Conservation (phyloP, 1,139 yeast genomes). For the Zhuliangozyma blackwelliae region DNA sequence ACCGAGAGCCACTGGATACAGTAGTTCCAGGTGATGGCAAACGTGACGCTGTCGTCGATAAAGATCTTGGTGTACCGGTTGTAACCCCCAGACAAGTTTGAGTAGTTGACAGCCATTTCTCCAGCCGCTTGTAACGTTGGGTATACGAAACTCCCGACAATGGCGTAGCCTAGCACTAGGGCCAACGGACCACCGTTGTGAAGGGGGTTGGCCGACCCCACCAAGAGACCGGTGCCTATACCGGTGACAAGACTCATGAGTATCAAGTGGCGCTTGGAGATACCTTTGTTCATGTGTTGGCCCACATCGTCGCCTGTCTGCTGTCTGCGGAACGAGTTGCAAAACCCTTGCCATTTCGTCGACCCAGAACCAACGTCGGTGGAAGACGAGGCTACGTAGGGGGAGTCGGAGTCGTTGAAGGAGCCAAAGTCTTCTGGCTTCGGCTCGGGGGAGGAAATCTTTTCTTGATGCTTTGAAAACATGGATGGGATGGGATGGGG, state of each 20-base stretch:
- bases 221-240: conserved; percentile 40
- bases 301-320: conserved; percentile 20
- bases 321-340: conserved; percentile 28
- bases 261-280: conserved; percentile 32
- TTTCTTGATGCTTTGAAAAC: too few species aligned
- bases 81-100: conserved; percentile 38
- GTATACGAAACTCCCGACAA: conserved; percentile 36
- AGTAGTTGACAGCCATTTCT: conserved; percentile 38
- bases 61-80: conserved; percentile 37
- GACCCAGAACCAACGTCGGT: conserved; percentile 6
- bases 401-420: conserved; percentile 9
- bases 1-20: conserved; percentile 42
- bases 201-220: conserved; percentile 33
- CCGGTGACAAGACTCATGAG: conserved; percentile 38
- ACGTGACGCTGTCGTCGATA: conserved; percentile 34
- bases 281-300: conserved; percentile 27
- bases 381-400: conserved; percentile 1
- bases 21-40: conserved; percentile 41
- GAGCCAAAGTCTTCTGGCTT: too few species aligned
- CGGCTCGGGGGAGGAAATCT: too few species aligned
- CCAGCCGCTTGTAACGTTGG: conserved; percentile 42
- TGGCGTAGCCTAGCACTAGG: conserved; percentile 31
- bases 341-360: conserved; percentile 21
- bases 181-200: conserved; percentile 34
- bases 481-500: too few species aligned